A percentile compares a stretch with the other conserved stretches of the same genome.
phyloP scores from a whole-genome alignment of 148 eudicot species.

The Mesembryanthemum crystallinum region DNA sequence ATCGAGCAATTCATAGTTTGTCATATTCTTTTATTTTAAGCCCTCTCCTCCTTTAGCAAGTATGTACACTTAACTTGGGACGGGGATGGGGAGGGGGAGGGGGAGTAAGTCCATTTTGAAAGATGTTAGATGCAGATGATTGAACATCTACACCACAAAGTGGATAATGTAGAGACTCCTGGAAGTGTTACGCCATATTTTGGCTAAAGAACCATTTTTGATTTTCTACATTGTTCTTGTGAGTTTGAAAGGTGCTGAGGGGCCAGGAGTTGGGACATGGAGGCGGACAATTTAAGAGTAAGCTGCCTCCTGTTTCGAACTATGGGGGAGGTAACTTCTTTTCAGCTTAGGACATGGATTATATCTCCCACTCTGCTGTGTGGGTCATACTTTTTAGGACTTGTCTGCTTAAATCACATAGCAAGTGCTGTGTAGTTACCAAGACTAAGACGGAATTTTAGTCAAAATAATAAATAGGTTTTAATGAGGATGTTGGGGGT shows the following conservation, averaged over 20 bases:
- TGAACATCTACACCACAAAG: too few relatives aligned
- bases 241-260: neutral
- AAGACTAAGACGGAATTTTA: neutral
- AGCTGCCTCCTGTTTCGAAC: neutral
- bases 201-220: neutral
- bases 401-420: neutral
- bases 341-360: neutral
- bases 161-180: too few relatives aligned
- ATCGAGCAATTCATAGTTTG: too few relatives aligned
- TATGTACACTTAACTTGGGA: too few relatives aligned
- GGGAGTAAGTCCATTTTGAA: too few relatives aligned
- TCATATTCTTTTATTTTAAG: too few relatives aligned
- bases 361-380: neutral
- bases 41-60: too few relatives aligned
- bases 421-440: neutral
- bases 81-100: too few relatives aligned
- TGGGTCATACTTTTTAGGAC: neutral
- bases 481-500: neutral
- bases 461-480: neutral
- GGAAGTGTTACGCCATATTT: too few relatives aligned
- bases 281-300: too few relatives aligned
- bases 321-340: neutral
- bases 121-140: too few relatives aligned
- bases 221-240: neutral
- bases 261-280: too few relatives aligned